These are phyloP conservation scores for Xylariaceae sp. DNA, from an alignment of 2,329 filamentous ascomycete species.

Conservation along the genomic window DNA sequence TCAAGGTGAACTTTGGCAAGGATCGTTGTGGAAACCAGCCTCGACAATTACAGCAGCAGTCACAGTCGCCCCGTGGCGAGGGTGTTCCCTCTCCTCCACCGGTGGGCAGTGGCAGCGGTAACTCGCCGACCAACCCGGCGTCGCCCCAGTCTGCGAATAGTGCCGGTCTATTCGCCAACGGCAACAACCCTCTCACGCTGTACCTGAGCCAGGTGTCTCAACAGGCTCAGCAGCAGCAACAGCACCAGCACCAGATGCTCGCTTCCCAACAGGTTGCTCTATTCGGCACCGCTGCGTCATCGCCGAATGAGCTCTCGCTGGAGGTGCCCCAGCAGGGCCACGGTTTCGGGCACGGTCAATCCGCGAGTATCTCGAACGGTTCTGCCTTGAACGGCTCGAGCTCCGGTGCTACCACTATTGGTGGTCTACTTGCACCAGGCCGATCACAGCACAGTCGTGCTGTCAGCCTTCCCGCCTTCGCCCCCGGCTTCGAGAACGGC, in stretches of 20 bases:
- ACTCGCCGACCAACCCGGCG: conserved; percentile 45
- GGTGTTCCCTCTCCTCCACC: conserved; percentile 49
- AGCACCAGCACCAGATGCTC: conserved; percentile 64
- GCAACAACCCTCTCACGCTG: conserved; percentile 85
- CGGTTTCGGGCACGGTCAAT: conserved; percentile 56
- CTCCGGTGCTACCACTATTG: conserved; percentile 60
- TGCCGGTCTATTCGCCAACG: conserved; percentile 70
- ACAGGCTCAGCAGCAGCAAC: conserved; percentile 65
- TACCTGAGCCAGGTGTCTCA: conserved; percentile 80
- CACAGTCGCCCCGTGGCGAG: conserved; percentile 60
- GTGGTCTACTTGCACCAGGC: conserved; percentile 67
- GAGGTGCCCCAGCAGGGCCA: conserved; percentile 55
- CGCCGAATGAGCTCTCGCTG: conserved; percentile 47
- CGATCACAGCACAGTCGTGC: conserved; percentile 66
- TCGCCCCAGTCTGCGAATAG: conserved; percentile 45
- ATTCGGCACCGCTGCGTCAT: conserved; percentile 64
- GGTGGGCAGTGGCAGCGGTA: conserved; percentile 54
- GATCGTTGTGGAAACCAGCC: conserved; percentile 96
- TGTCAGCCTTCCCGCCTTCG: conserved; percentile 74
- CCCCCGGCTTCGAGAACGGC: conserved; percentile 55
- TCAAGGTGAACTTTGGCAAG: conserved; percentile 99
- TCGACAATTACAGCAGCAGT: conserved; percentile 67
- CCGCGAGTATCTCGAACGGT: conserved; percentile 58
- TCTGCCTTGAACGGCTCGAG: conserved; percentile 45
- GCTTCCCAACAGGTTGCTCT: conserved; percentile 72